A percentile compares a stretch with the other conserved stretches of the same genome.
Conservation (phyloP, 2,329 filamentous ascomycete genomes). For the Cladosporium sp. region DNA sequence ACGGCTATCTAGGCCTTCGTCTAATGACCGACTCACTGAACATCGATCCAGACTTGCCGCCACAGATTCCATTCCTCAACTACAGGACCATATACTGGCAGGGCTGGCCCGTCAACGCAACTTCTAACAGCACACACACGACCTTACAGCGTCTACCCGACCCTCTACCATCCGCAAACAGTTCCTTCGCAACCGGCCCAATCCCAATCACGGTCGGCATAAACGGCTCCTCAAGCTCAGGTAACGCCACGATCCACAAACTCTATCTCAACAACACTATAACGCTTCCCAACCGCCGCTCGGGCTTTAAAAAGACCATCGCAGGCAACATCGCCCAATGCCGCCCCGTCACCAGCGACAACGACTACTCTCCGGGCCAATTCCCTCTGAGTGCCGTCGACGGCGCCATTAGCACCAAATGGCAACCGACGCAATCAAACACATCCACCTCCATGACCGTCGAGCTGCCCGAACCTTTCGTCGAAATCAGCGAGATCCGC, state of each 20-base stretch:
- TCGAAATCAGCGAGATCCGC: conserved; percentile 46
- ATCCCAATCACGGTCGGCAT: conserved; percentile 56
- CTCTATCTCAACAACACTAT: conserved; percentile 45
- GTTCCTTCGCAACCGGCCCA: conserved; percentile 47
- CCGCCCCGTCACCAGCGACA: conserved; percentile 43
- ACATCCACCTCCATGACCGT: conserved; percentile 54
- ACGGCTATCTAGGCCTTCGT: conserved; percentile 63
- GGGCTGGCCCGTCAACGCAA: conserved; percentile 59
- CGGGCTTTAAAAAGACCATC: conserved; percentile 51
- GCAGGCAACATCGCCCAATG: conserved; percentile 63
- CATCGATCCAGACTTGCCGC: conserved; percentile 61
- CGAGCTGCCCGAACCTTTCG: conserved; percentile 39
- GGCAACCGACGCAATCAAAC: conserved; percentile 56
- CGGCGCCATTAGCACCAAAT: conserved; percentile 61
- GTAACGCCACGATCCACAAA: conserved; percentile 43
- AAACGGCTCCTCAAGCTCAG: conserved; percentile 5
- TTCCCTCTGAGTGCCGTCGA: conserved; percentile 66
- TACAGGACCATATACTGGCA: conserved; percentile 65
- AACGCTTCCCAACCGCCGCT: conserved; percentile 55
- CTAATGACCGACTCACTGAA: conserved; percentile 57
- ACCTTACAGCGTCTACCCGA: conserved; percentile 51
- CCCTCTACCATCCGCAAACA: conserved; percentile 51
- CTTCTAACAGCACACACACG: conserved; percentile 62
- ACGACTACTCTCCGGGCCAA: conserved; percentile 57
- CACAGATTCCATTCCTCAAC: conserved; percentile 57